A percentile compares a stretch with the other conserved stretches of the same genome.
These are phyloP conservation scores for Phytophthora cactorum DNA, from an alignment of 352 stramenopile species.

Conservation along the genomic window DNA sequence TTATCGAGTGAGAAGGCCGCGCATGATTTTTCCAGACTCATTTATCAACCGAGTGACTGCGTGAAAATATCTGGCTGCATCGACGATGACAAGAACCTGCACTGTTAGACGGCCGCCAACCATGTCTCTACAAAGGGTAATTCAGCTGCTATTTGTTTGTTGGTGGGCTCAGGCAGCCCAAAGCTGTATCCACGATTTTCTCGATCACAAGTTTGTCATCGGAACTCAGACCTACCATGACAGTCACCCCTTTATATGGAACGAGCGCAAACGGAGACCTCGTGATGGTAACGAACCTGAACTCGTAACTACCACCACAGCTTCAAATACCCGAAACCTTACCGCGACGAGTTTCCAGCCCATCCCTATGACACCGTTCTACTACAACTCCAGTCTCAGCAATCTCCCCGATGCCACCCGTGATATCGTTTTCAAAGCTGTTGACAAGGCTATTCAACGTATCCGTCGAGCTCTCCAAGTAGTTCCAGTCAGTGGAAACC, in stretches of 20 bases:
- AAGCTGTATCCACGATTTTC: conserved; percentile 41
- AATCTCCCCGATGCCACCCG: conserved; percentile 40
- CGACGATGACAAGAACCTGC: not conserved
- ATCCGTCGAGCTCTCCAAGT: conserved; percentile 57
- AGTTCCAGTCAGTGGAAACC: conserved; percentile 66
- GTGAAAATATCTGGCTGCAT: not conserved
- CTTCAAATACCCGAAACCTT: conserved; percentile 12
- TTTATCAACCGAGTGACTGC: not conserved
- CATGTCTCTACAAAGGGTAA: not conserved
- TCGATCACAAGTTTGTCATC: conserved; percentile 24
- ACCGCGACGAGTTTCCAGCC: conserved; percentile 40
- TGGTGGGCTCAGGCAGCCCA: conserved; percentile 7
- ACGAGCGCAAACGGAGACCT: conserved; percentile 17
- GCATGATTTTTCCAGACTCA: not conserved
- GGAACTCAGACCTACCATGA: conserved; percentile 27
- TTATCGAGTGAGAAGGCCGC: not conserved
- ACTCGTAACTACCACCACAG: not conserved
- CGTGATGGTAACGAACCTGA: not conserved
- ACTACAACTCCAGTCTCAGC: conserved; percentile 59
- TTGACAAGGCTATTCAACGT: conserved; percentile 58
- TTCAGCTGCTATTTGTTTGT: conserved; percentile 6
- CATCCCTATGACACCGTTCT: conserved; percentile 74
- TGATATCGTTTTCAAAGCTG: conserved; percentile 50
- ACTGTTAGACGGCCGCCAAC: not conserved
- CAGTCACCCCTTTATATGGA: conserved; percentile 29